Conservation (phyloP, 345 rosid genomes). For the Eutrema japonicum region DNA sequence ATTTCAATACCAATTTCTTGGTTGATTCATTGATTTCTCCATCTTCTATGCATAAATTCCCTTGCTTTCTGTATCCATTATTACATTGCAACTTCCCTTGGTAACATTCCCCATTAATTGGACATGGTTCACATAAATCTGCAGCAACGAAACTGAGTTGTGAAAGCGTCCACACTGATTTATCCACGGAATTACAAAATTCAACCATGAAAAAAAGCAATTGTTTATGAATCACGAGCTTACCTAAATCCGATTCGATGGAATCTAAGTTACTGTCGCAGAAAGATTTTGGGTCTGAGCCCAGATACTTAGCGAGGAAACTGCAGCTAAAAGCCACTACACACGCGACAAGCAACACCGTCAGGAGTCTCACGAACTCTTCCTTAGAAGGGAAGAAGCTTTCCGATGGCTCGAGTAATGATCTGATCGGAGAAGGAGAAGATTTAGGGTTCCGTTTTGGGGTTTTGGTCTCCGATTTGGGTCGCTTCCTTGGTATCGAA, state of each 20-base stretch:
- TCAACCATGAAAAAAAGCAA: background rate
- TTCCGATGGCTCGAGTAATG: slow-evolving; percentile 66
- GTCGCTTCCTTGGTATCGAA: slow-evolving; percentile 53
- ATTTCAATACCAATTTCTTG: slow-evolving; percentile 68
- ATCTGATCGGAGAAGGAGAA: slow-evolving; percentile 37
- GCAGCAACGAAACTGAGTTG: slow-evolving; percentile 22
- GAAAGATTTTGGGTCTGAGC: slow-evolving; percentile 58
- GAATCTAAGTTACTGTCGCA: slow-evolving; percentile 56
- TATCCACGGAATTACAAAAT: background rate
- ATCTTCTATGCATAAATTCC: slow-evolving; percentile 79
- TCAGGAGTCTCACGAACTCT: slow-evolving; percentile 57
- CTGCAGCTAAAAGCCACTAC: slow-evolving; percentile 67
- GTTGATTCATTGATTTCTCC: slow-evolving; percentile 72
- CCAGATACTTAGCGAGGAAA: slow-evolving; percentile 47
- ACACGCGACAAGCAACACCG: slow-evolving; percentile 66
- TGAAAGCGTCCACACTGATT: no score
- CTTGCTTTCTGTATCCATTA: slow-evolving; percentile 63
- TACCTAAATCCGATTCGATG: slow-evolving; percentile 56
- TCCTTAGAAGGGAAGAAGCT: slow-evolving; percentile 69
- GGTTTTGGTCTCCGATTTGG: slow-evolving; percentile 38
- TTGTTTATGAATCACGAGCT: slow-evolving; percentile 10
- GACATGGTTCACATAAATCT: slow-evolving; percentile 87
- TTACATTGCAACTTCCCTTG: slow-evolving; percentile 71
- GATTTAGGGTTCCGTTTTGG: slow-evolving; percentile 44
- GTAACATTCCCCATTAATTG: slow-evolving; percentile 65